A percentile compares a stretch with the other conserved stretches of the same genome.
Evolutionary conservation across 129 eudicot genomes (phyloP).

Genomic region (Escallonia rubra): DNA sequence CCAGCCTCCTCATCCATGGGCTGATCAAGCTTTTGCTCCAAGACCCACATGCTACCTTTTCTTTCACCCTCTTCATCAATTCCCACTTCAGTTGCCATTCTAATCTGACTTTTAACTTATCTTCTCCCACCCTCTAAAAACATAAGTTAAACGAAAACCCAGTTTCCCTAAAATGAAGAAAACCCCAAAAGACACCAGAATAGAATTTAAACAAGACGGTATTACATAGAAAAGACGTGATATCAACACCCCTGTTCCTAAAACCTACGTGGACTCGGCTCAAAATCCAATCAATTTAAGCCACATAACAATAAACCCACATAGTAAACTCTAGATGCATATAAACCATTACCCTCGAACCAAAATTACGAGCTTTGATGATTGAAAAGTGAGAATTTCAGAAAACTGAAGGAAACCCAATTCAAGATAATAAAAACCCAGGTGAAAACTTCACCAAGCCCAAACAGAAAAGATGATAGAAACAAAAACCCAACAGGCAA

Average conservation of each 20-base stretch:
- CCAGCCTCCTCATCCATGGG: conserved; percentile 99
- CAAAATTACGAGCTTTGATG: not conserved
- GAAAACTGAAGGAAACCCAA: not conserved
- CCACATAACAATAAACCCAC: conserved; percentile 18
- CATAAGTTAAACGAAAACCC: too few species aligned
- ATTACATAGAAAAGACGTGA: not conserved
- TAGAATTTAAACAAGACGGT: not conserved
- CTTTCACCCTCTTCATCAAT: conserved; percentile 47
- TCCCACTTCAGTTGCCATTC: conserved; percentile 40
- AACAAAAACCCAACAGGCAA: too few species aligned
- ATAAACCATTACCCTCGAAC: not conserved
- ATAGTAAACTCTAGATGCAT: not conserved
- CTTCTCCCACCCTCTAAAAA: conserved; percentile 13
- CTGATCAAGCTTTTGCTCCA: conserved; percentile 93
- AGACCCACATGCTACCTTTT: conserved; percentile 88
- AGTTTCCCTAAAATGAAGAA: not conserved
- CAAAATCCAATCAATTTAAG: conserved; percentile 14
- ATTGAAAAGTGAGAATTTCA: not conserved
- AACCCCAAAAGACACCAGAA: not conserved
- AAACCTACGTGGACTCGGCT: conserved; percentile 16
- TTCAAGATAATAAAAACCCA: not conserved
- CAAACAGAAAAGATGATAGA: not conserved
- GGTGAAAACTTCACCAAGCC: not conserved
- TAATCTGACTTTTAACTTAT: not conserved
- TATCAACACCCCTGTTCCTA: conserved; percentile 4